Percentiles rank a stretch among this genome's conserved stretches.
Conservation (phyloP, 208 protist species). For the Naegleria gruberi region DNA sequence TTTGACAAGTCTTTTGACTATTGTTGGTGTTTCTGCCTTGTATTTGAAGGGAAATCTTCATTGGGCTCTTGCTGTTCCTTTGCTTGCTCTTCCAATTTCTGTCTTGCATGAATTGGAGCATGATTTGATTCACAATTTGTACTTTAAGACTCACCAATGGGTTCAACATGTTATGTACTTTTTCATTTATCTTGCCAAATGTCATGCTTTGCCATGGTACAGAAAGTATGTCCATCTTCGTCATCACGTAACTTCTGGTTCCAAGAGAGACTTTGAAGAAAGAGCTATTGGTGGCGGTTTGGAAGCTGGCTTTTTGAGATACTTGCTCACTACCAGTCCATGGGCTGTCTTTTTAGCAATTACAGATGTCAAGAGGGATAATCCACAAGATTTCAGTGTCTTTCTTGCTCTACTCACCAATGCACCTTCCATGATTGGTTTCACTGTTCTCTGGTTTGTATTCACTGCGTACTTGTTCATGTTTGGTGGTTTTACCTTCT, state of each 20-base stretch:
- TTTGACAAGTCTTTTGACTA: background rate
- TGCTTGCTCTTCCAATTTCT: no score
- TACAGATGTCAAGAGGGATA: background rate
- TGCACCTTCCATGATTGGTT: background rate
- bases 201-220: background rate
- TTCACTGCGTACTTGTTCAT: background rate
- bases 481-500: background rate
- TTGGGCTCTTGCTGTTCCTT: background rate
- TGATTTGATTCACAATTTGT: no score
- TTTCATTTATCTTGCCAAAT: background rate
- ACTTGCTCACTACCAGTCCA: background rate
- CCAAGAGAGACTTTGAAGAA: background rate
- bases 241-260: background rate
- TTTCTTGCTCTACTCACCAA: background rate
- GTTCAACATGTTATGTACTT: background rate
- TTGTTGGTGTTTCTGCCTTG: background rate
- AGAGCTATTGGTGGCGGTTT: background rate
- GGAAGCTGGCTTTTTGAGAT: background rate
- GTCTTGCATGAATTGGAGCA: no score
- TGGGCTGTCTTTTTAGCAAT: background rate
- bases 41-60: background rate
- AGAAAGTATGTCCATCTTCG: background rate
- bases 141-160: background rate
- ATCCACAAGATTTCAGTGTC: background rate
- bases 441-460: background rate